phyloP scores from a whole-genome alignment of 2,329 filamentous ascomycete genomes.

The Cucurbitaria berberidis region DNA sequence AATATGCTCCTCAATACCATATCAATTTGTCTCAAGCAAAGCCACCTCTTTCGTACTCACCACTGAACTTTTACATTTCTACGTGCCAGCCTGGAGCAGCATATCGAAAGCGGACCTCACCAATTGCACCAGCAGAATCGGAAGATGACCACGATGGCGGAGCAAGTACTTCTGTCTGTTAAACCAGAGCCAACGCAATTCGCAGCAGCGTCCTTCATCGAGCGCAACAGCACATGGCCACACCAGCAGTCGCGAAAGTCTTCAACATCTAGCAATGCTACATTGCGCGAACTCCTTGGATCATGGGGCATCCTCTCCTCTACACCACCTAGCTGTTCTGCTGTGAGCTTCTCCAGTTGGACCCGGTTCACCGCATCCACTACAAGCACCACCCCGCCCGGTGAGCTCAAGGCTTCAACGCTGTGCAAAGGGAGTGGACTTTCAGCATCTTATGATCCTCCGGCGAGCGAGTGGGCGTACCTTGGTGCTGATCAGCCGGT shows the following conservation, averaged over 20 bases:
- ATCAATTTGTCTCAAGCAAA: background rate
- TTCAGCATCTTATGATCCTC: slow-evolving; percentile 25
- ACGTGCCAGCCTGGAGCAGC: background rate
- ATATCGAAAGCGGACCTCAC: background rate
- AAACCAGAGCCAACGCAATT: background rate
- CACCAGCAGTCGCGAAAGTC: slow-evolving; percentile 8
- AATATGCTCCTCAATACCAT: background rate
- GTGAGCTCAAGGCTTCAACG: slow-evolving; percentile 28
- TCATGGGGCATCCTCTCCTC: slow-evolving; percentile 12
- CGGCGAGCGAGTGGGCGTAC: slow-evolving; percentile 24
- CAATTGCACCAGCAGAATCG: background rate
- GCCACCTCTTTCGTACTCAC: slow-evolving; percentile 3
- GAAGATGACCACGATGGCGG: slow-evolving; percentile 9
- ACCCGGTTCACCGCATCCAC: slow-evolving; percentile 18
- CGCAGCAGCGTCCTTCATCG: background rate
- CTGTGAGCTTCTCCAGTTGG: slow-evolving; percentile 30
- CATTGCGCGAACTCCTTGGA: slow-evolving; percentile 18
- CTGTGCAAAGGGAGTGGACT: slow-evolving; percentile 26
- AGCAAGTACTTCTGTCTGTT: slow-evolving; percentile 14
- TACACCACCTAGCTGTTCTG: slow-evolving; percentile 20
- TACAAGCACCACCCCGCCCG: slow-evolving; percentile 7
- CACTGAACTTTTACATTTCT: background rate
- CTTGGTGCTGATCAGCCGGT: slow-evolving; percentile 22
- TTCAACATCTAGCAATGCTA: slow-evolving; percentile 10
- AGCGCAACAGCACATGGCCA: background rate